Evolutionary conservation across 1,139 yeast genomes (phyloP).

Genomic region (Taphrina wiesneri): DNA sequence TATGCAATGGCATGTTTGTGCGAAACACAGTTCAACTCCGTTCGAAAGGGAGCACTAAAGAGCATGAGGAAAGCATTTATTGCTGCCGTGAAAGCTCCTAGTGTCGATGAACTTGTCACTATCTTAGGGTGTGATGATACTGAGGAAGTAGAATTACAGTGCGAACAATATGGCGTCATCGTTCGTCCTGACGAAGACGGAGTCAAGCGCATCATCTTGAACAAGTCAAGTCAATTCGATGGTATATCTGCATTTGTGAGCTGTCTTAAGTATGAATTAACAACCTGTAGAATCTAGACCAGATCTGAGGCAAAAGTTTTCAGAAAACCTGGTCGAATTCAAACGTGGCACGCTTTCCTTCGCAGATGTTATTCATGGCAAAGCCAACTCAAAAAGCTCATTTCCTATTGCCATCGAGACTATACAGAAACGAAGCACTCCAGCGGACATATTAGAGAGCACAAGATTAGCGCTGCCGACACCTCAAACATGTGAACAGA

Average conservation of each 20-base stretch:
- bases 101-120: slow-evolving; percentile 24
- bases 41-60: slow-evolving; percentile 72
- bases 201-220: slow-evolving; percentile 17
- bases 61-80: slow-evolving; percentile 50
- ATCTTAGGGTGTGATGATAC: slow-evolving; percentile 33
- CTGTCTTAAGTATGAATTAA: not conserved
- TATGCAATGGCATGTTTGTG: slow-evolving; percentile 70
- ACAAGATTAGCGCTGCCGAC: not conserved
- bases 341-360: slow-evolving; percentile 22
- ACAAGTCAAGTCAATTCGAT: slow-evolving; percentile 33
- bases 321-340: slow-evolving; percentile 22
- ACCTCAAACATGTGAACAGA: not conserved
- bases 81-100: slow-evolving; percentile 30
- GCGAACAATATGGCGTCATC: slow-evolving; percentile 35
- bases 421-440: not conserved
- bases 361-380: slow-evolving; percentile 22
- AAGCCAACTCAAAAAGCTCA: not conserved
- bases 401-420: not conserved
- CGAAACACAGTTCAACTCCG: slow-evolving; percentile 77
- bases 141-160: slow-evolving; percentile 28
- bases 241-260: slow-evolving; percentile 14
- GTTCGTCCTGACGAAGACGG: slow-evolving; percentile 19
- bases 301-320: slow-evolving; percentile 23
- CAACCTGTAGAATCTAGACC: slow-evolving; percentile 8
- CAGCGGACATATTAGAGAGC: not conserved